Evolutionary conservation across 139 green algal species (phyloP).

Genomic region (Tetradesmus lagerheimii): DNA sequence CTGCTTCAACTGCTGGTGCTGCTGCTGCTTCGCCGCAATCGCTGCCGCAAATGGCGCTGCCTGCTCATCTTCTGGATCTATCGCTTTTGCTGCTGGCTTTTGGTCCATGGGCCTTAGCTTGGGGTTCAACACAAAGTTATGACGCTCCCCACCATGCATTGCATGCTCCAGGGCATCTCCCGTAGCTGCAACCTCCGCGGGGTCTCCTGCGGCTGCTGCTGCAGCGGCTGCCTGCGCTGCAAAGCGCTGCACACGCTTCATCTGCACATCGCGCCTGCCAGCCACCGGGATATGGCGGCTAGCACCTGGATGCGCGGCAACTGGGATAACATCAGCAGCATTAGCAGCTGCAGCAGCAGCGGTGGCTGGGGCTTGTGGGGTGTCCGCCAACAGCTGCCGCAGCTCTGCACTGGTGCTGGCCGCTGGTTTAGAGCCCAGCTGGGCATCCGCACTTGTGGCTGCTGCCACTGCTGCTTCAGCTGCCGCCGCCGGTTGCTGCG

Average conservation of each 20-base stretch:
- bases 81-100: conserved; percentile 26
- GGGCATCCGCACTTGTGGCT: not conserved
- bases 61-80: conserved; percentile 23
- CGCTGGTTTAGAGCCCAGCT: not conserved
- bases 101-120: conserved; percentile 22
- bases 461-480: not conserved
- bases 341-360: not conserved
- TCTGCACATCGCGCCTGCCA: not conserved
- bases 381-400: not conserved
- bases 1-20: conserved; percentile 10
- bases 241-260: conserved; percentile 11
- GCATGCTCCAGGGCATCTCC: not conserved
- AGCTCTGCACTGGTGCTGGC: not conserved
- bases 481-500: not conserved
- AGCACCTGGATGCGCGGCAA: not conserved
- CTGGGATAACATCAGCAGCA: not conserved
- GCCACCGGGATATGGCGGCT: not conserved
- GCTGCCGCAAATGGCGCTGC: conserved; percentile 3
- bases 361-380: not conserved
- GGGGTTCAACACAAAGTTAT: not conserved
- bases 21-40: not conserved
- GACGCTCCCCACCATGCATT: not conserved
- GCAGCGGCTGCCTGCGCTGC: not conserved
- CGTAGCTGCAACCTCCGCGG: not conserved
- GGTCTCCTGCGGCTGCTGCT: not conserved